phyloP scores from a whole-genome alignment of 2,329 filamentous ascomycete species.

The Didymosphaeria variabile region DNA sequence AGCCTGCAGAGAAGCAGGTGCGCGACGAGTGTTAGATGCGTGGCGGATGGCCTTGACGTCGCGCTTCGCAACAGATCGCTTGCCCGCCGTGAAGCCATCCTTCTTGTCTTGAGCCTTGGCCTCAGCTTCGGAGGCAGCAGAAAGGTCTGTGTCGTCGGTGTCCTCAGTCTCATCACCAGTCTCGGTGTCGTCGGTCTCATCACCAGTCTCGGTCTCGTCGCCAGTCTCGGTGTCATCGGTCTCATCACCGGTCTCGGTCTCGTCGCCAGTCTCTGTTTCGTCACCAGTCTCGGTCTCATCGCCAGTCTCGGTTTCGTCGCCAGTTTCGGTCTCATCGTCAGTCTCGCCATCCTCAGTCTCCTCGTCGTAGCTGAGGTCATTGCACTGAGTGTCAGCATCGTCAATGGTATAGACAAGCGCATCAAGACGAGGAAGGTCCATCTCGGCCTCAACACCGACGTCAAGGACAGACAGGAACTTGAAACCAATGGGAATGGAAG shows the following conservation, averaged over 20 bases:
- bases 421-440: conserved; percentile 45
- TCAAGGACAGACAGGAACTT: conserved; percentile 40
- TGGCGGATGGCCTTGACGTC: conserved; percentile 1
- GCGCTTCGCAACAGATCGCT: conserved; percentile 8
- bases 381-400: conserved; percentile 33
- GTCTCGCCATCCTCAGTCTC: not conserved
- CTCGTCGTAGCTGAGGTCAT: conserved; percentile 16
- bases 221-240: not conserved
- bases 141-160: not conserved
- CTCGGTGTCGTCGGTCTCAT: not conserved
- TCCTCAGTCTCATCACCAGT: not conserved
- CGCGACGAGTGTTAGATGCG: conserved; percentile 10
- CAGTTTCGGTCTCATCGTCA: not conserved
- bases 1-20: conserved; percentile 6
- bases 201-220: not conserved
- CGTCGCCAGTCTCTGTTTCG: not conserved
- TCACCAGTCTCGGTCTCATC: not conserved
- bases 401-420: conserved; percentile 34
- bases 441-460: conserved; percentile 37
- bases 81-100: not conserved
- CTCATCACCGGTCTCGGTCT: not conserved
- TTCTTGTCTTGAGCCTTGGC: not conserved
- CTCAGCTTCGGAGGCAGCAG: not conserved
- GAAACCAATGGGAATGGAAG: conserved; percentile 48
- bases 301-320: not conserved